phyloP scores from a whole-genome alignment of 2,329 filamentous ascomycete species.

The Fusarium sp. region DNA sequence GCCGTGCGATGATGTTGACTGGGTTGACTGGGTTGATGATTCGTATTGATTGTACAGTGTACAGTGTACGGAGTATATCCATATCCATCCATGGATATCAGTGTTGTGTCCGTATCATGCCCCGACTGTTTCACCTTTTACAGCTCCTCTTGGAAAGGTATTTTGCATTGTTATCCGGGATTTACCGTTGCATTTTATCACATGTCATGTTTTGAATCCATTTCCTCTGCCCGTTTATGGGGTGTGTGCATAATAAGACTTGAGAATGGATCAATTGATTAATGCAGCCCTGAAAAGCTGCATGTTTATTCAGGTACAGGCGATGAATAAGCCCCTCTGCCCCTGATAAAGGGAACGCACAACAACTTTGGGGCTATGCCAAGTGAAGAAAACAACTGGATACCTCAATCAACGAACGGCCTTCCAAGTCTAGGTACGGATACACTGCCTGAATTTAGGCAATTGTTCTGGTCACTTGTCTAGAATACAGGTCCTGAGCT shows the following conservation, averaged over 20 bases:
- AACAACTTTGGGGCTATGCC: background rate
- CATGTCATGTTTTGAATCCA: background rate
- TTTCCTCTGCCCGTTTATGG: background rate
- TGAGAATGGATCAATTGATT: conserved; percentile 8
- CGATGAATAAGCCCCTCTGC: background rate
- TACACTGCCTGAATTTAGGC: background rate
- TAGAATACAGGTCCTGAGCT: background rate
- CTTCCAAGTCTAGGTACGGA: background rate
- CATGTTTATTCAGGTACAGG: conserved; percentile 4
- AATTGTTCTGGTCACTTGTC: background rate
- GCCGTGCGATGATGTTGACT: background rate
- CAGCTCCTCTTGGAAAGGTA: background rate
- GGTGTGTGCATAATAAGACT: conserved; percentile 3
- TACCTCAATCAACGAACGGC: background rate
- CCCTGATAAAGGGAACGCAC: background rate
- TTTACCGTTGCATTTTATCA: background rate
- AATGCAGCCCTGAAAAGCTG: conserved; percentile 8
- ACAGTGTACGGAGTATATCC: background rate
- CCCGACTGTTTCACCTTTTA: background rate
- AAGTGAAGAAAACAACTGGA: background rate
- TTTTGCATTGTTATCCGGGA: background rate
- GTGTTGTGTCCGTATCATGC: background rate
- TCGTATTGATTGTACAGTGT: background rate
- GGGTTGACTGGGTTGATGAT: background rate
- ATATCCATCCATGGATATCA: background rate